Evolutionary conservation across 1,284 basidiomycete species (phyloP).

Genomic region (Ganoderma resinaceum): DNA sequence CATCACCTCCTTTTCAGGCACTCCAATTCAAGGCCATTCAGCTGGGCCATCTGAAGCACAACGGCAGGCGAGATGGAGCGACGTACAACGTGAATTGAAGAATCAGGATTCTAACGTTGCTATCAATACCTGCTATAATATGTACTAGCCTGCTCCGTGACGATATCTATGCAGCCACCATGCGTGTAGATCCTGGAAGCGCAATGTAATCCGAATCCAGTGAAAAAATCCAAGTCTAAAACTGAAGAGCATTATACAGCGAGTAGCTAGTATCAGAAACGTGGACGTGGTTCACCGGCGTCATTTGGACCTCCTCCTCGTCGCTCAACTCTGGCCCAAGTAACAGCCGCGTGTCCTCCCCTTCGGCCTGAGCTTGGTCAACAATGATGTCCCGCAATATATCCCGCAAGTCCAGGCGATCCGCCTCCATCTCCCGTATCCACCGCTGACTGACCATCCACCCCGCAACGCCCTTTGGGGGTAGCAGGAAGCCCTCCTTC

Average conservation of each 20-base stretch:
- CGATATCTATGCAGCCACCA: neutral
- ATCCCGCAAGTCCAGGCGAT: slow-evolving; percentile 54
- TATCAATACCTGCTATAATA: neutral
- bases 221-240: neutral
- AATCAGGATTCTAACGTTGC: neutral
- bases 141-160: neutral
- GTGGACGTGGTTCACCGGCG: slow-evolving; percentile 26
- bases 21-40: slow-evolving; percentile 23
- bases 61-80: slow-evolving; percentile 12
- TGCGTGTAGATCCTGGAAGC: neutral
- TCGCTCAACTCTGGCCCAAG: slow-evolving; percentile 63
- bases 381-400: slow-evolving; percentile 50
- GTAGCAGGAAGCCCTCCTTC: slow-evolving; percentile 65
- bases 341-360: slow-evolving; percentile 46
- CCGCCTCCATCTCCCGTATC: slow-evolving; percentile 48
- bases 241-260: slow-evolving; percentile 35
- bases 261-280: slow-evolving; percentile 38
- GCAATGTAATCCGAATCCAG: neutral
- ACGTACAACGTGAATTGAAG: neutral
- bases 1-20: slow-evolving; percentile 2
- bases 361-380: slow-evolving; percentile 56
- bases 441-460: slow-evolving; percentile 81
- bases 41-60: slow-evolving; percentile 17
- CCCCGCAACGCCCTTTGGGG: slow-evolving; percentile 65
- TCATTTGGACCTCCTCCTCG: slow-evolving; percentile 38